Base-by-base conservation (phyloP, 768 basidiomycete species). In the Lepiota brunneoincarnata region DNA sequence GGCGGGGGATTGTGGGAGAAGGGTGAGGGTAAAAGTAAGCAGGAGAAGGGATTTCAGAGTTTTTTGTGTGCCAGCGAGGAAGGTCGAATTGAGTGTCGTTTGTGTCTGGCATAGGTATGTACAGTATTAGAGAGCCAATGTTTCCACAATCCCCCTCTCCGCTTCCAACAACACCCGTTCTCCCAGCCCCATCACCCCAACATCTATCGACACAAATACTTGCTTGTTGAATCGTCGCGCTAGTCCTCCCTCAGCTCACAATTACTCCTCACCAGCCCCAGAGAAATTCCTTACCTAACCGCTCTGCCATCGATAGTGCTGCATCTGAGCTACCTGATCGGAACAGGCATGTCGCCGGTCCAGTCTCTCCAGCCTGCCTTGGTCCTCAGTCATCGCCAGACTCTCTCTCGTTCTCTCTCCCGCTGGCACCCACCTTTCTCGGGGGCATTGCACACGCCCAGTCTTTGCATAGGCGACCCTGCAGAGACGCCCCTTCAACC, bases 371-470 rank as follows among this genome's bases (percentile, higher is more conserved):
- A 54, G 59, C 53, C 74, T 76, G 59, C 38, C 15, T 45, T 31
- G n/a, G 35, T 18, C 20, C 44, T 49, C 40, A 58, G 48, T 34
- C n/a, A 49, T 37, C 23, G 26, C 18, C 28, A 14, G 35, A 47
- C 51, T 40, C 24, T 49, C 49, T 58, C 41, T 57, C n/a, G n/a
- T n/a, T n/a, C 49, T 48, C 51, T 47, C 48, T 56, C 54, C 49
- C 49, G 10, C 44, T 54, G 51, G 20, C 52, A 69, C 74, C 51
- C 66, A 75, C 74, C 53, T 35, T 53, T 58, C 59, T 68, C 4
- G 80, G 68, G 20, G 90, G 89, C 87, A 91, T 90, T 26, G 86
- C 90, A 63, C 84, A 89, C 20, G 86, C 88, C 91, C 91, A 93
- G 61, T 93, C 91, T 54, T 72, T 77, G 62, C 80, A 81, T 50